phyloP scores from a whole-genome alignment of 805 yeast genomes.

The Priceomyces medius region DNA sequence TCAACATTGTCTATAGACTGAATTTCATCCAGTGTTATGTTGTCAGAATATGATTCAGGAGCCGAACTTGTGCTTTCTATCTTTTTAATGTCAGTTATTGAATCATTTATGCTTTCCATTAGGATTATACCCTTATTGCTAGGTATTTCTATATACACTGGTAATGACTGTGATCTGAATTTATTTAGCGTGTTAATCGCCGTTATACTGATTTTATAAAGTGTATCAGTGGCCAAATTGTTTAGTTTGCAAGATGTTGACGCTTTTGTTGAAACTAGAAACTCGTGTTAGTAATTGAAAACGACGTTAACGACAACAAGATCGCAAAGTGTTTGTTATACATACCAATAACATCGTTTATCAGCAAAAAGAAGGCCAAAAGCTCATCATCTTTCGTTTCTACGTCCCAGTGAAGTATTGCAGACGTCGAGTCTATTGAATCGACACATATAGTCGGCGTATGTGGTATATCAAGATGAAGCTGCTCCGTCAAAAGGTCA shows the following conservation, averaged over 20 bases:
- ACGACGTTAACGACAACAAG: too few species aligned
- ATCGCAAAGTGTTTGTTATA: too few species aligned
- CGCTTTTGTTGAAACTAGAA: constrained; percentile 31
- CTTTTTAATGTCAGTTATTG: constrained; percentile 4
- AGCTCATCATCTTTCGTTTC: constrained; percentile 27
- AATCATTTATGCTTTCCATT: constrained; percentile 1
- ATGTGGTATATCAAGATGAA: constrained; percentile 55
- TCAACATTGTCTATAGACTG: constrained; percentile 17
- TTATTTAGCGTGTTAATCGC: constrained; percentile 37
- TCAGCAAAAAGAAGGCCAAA: constrained; percentile 30
- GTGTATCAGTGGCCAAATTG: constrained; percentile 22
- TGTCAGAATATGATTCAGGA: neutral
- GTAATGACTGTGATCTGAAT: constrained; percentile 32
- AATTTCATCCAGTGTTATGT: constrained; percentile 8
- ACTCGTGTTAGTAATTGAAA: constrained; percentile 8
- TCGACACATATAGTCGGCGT: constrained; percentile 57
- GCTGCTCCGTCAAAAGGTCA: constrained; percentile 43
- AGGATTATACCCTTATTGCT: constrained; percentile 4
- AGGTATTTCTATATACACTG: constrained; percentile 33
- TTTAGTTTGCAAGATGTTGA: constrained; percentile 35
- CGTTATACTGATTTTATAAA: constrained; percentile 36
- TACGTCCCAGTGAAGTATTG: constrained; percentile 58
- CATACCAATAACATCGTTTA: constrained; percentile 31
- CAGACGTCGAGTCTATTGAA: constrained; percentile 44
- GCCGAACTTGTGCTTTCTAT: constrained; percentile 2